Percentiles rank a stretch among this genome's conserved stretches.
These are phyloP conservation scores for Colletotrichum sublineola DNA, from an alignment of 2,329 filamentous ascomycete genomes.

Conservation along the genomic window DNA sequence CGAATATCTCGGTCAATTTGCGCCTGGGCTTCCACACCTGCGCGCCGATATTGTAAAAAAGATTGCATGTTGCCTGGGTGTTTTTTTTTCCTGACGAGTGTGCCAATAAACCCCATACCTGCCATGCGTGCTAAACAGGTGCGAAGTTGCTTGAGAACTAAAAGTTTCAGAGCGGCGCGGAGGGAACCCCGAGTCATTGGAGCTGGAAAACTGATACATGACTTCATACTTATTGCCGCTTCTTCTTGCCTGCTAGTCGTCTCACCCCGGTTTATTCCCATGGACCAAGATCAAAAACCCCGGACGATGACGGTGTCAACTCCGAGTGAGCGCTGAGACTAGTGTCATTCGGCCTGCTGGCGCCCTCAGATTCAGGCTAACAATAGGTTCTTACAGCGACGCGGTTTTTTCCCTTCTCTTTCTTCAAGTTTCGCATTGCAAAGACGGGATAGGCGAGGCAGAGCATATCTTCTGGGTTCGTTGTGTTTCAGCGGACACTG, in stretches of 20 bases:
- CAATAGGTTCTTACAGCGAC: neutral
- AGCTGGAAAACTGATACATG: conserved; percentile 6
- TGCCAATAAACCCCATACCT: neutral
- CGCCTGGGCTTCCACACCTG: conserved; percentile 28
- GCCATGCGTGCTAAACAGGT: neutral
- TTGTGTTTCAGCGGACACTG: too few relatives aligned
- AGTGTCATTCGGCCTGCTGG: neutral
- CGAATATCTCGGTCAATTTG: conserved; percentile 31
- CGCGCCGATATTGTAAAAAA: conserved; percentile 26
- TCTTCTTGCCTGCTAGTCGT: neutral
- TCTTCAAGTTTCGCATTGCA: neutral
- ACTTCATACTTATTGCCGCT: conserved; percentile 4
- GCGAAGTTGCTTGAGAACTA: neutral
- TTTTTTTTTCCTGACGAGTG: neutral
- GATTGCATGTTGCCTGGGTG: conserved; percentile 22
- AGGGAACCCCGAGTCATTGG: conserved; percentile 13
- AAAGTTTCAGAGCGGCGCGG: neutral
- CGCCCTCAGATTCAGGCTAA: conserved; percentile 10
- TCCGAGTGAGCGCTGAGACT: neutral
- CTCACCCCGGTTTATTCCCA: conserved; percentile 17
- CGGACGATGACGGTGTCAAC: conserved; percentile 7
- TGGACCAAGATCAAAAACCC: neutral
- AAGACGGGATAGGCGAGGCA: neutral
- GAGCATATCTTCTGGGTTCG: neutral
- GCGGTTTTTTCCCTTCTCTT: too few relatives aligned